Conservation (phyloP, 1,284 basidiomycete genomes). For the Trichosporon inkin region DNA sequence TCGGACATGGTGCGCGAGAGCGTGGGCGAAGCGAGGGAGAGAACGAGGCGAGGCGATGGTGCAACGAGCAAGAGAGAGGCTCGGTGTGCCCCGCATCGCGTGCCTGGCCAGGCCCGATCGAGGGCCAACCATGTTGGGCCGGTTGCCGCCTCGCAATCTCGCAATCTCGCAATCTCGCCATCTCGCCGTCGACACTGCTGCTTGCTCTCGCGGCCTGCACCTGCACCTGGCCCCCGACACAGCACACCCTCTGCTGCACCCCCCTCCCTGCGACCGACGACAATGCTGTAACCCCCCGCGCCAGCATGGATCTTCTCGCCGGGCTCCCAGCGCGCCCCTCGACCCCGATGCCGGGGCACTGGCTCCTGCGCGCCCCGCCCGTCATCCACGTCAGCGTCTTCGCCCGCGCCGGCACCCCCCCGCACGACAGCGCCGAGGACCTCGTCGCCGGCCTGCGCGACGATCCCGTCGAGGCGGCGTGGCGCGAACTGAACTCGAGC, state of each 20-base stretch:
- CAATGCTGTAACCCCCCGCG: neutral
- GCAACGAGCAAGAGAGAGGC: neutral
- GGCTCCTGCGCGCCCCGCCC: constrained; percentile 31
- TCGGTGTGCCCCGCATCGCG: neutral
- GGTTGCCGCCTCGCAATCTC: neutral
- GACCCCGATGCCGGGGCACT: constrained; percentile 28
- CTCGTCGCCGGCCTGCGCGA: constrained; percentile 12
- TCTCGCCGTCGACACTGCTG: neutral
- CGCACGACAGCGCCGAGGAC: neutral
- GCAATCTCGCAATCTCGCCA: too few species aligned
- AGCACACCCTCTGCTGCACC: neutral
- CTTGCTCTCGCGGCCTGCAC: neutral
- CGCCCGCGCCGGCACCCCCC: neutral
- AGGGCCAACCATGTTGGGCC: constrained; percentile 1
- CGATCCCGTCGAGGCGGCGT: constrained; percentile 29
- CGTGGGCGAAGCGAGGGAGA: neutral
- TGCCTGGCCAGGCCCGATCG: neutral
- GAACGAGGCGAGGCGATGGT: neutral
- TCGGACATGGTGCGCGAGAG: constrained; percentile 36
- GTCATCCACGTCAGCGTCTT: constrained; percentile 24
- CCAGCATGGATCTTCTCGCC: constrained; percentile 21
- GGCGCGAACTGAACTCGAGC: constrained; percentile 26
- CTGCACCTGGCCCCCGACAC: neutral
- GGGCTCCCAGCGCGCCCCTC: constrained; percentile 21
- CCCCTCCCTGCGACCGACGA: neutral